Evolutionary conservation across 331 rosid species (phyloP), one percentile per base, ranked within the genome.

Genomic region (Pyracantha coccinea): DNA sequence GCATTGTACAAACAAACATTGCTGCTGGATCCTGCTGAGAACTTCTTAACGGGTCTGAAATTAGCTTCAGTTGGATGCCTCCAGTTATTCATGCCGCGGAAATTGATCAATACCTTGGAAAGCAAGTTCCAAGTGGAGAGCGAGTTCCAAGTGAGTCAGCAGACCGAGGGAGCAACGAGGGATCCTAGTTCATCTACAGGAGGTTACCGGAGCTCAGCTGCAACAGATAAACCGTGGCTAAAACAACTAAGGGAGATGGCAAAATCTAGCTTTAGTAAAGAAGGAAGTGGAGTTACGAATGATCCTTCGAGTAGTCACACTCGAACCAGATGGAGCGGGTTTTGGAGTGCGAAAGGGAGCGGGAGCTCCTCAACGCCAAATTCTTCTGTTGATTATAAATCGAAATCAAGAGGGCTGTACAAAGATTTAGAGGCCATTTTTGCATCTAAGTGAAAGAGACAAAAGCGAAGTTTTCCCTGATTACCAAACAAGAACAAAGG

Each of bases 391-490:
- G 93, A 92, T 78, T 80, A 19, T 77, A 88, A 85, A 79, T 66
- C 92, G 52, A 94, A 89, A 75, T 80, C 88, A 69, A 80, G 9
- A 47, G 82, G 83, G 7, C 78, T 91, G 77, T 73, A 84, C 79
- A 75, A 87, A 80, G 97, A 93, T 80, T 80, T 93, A 81, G 99
- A 94, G 85, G 93, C 93, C 72, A 94, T 94, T 83, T 94, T 94
- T 90, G 87, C 97, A 66, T 87, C 99, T 73, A 87, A 85, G 81
- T 91, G 88, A 90, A 73, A 75, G 17, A 50, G 9, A 19, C 9
- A 57, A 8, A n/a, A 57, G 13, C 4, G 20, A 53, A 8, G 32
- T 38, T 38, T 38, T 38, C 44, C 44, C 44, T 38, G 44, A 38
- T 38, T 38, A 38, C 44, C 44, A 38, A 38, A 38, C 44, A 2